Base-by-base conservation (phyloP, 2,329 filamentous ascomycete genomes). In the Aspergillus carbonarius region DNA sequence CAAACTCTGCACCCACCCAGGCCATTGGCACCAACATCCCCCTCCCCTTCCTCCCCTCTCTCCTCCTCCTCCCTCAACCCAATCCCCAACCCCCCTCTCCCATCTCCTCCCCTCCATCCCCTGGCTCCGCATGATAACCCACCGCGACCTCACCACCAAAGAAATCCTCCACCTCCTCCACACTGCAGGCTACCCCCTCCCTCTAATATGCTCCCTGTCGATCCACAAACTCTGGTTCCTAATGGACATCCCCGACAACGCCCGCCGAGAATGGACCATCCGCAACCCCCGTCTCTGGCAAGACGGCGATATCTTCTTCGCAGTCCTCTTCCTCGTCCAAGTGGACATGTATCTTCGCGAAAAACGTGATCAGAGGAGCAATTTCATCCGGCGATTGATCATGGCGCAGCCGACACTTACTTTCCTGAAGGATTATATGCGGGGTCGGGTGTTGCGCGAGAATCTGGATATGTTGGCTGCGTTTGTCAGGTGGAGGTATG, bases 171-270 rank as follows among this genome's bases (percentile, higher is more conserved):
- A 82, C 13, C 76, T 81, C 12, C 78, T 92, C 63, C 83, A 83
- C 0, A 76, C 82, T 13, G 75, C 81, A 44, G 87, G 87, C 1
- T 82, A 87, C 58, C 80, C 82, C 9, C 74, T 86, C 54, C 87
- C 88, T 0, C 50, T 61, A 1, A 71, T 72, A 25, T 83, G 82
- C 62, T 70, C 76, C 51, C 52, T 67, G 10, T 79, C 81, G 1
- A 74, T 90, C 47, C 80, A 85, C 66, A 89, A 90, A 68, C 77
- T 91, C 17, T 95, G 91, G 91, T 81, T 89, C 53, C 68, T 90
- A 34, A 85, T 92, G 78, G 89, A 92, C 67, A 76, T 88, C 4
- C 76, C 83, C 0, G 85, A 84, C 13, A 88, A 81, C 51, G 66
- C 63, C 0, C 76, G 82, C 13, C 85, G 91, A 1, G 73, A 80